These are phyloP conservation scores for Cadophora gregata DNA, from an alignment of 2,329 filamentous ascomycete species.

Conservation along the genomic window DNA sequence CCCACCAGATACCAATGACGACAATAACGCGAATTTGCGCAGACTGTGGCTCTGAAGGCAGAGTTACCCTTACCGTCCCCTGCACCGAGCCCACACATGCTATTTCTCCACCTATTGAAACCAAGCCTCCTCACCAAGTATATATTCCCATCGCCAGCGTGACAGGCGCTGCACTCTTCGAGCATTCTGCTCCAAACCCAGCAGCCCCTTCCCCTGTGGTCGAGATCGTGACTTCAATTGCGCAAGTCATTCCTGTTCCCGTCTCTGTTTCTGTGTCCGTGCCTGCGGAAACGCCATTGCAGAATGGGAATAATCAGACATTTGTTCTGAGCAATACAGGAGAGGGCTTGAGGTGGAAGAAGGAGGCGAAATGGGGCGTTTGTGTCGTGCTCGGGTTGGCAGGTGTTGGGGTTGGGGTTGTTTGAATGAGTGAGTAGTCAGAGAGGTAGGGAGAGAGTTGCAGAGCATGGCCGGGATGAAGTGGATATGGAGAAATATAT, in stretches of 20 bases:
- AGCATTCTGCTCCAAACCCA: not conserved
- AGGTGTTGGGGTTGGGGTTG: not conserved
- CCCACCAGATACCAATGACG: slow-evolving; percentile 15
- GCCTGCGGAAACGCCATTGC: too few relatives aligned
- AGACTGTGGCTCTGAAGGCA: slow-evolving; percentile 7
- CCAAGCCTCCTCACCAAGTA: not conserved
- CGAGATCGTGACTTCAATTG: not conserved
- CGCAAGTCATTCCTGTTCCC: not conserved
- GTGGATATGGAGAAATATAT: not conserved
- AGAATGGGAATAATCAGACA: not conserved
- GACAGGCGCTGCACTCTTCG: not conserved
- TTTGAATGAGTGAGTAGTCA: not conserved
- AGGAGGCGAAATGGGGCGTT: not conserved
- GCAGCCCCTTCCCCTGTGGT: not conserved
- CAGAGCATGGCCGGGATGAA: not conserved
- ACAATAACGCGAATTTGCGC: slow-evolving; percentile 7
- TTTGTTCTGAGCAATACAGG: not conserved
- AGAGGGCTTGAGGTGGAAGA: not conserved
- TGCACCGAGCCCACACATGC: not conserved
- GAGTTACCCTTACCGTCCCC: not conserved
- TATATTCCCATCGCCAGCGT: too few relatives aligned
- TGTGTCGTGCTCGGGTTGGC: not conserved
- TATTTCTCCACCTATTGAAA: not conserved
- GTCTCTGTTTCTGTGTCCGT: not conserved
- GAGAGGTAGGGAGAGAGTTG: not conserved